phyloP scores from a whole-genome alignment of 2,329 filamentous ascomycete species.

The Ophiosphaerella narmari region DNA sequence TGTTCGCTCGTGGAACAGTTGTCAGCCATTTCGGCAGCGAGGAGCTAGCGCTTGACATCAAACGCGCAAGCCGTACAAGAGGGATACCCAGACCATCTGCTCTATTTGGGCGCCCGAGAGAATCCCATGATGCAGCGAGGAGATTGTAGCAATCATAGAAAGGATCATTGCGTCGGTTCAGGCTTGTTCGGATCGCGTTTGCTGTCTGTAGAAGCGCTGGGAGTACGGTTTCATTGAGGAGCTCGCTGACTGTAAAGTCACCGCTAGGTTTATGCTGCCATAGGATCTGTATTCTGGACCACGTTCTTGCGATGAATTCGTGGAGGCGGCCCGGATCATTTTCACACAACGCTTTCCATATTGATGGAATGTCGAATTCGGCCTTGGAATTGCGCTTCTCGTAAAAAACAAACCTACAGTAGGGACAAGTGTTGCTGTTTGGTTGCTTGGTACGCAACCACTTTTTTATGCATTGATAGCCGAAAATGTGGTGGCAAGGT shows the following conservation, averaged over 20 bases:
- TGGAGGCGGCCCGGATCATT: slow-evolving; percentile 24
- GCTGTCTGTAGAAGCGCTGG: slow-evolving; percentile 24
- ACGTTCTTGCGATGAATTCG: slow-evolving; percentile 23
- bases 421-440: slow-evolving; percentile 33
- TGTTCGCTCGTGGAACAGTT: slow-evolving; percentile 21
- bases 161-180: slow-evolving; percentile 4
- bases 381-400: slow-evolving; percentile 9
- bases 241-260: slow-evolving; percentile 22
- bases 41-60: slow-evolving; percentile 29
- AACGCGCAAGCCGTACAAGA: slow-evolving; percentile 34
- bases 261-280: slow-evolving; percentile 22
- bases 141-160: slow-evolving; percentile 32
- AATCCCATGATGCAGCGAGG: slow-evolving; percentile 31
- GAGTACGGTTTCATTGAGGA: slow-evolving; percentile 26
- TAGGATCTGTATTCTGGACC: slow-evolving; percentile 22
- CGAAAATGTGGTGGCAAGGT: slow-evolving; percentile 39
- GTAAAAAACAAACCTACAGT: slow-evolving; percentile 30
- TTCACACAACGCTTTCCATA: slow-evolving; percentile 35
- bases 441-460: slow-evolving; percentile 33
- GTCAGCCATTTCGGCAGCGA: slow-evolving; percentile 31
- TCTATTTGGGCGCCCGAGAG: slow-evolving; percentile 26
- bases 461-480: slow-evolving; percentile 32
- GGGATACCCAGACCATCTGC: slow-evolving; percentile 33
- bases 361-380: slow-evolving; percentile 24
- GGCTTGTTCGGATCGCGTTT: not conserved